These are phyloP conservation scores for Sistotremastrum niveocremeum DNA, from an alignment of 768 basidiomycete genomes.

Conservation along the genomic window DNA sequence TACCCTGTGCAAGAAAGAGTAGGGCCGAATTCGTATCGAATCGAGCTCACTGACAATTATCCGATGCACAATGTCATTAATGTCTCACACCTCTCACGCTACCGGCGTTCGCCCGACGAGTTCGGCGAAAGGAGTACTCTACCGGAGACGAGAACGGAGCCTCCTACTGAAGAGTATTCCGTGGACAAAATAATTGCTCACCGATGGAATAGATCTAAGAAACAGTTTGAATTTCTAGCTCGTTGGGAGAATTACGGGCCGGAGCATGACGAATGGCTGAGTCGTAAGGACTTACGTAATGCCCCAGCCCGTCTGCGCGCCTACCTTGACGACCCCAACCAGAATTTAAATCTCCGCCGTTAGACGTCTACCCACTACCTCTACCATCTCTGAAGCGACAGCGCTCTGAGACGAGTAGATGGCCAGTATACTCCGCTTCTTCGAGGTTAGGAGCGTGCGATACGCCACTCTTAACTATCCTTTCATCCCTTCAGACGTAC, in stretches of 20 bases:
- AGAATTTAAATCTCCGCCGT: no score
- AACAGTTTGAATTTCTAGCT: slow-evolving; percentile 7
- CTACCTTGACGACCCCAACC: no score
- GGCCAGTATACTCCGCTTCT: no score
- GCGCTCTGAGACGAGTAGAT: no score
- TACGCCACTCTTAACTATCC: no score
- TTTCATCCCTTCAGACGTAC: no score
- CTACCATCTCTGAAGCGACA: no score
- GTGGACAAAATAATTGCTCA: no score
- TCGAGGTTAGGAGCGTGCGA: no score
- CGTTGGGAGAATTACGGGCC: slow-evolving; percentile 14
- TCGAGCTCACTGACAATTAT: slow-evolving; percentile 17
- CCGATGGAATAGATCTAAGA: background rate
- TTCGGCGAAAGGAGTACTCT: slow-evolving; percentile 15
- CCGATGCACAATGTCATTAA: slow-evolving; percentile 20
- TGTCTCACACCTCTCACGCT: slow-evolving; percentile 19
- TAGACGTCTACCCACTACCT: no score
- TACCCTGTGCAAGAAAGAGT: slow-evolving; percentile 18
- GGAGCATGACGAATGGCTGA: slow-evolving; percentile 13
- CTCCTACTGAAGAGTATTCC: no score
- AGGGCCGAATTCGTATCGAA: slow-evolving; percentile 15
- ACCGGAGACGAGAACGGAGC: background rate
- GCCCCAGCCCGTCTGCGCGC: no score
- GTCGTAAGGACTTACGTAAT: slow-evolving; percentile 11
- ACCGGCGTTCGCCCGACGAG: slow-evolving; percentile 11